Percentiles rank a stretch among this genome's conserved stretches.
Evolutionary conservation across 495 filamentous ascomycete species (phyloP).

Genomic region (Friedmanniomyces simplex): DNA sequence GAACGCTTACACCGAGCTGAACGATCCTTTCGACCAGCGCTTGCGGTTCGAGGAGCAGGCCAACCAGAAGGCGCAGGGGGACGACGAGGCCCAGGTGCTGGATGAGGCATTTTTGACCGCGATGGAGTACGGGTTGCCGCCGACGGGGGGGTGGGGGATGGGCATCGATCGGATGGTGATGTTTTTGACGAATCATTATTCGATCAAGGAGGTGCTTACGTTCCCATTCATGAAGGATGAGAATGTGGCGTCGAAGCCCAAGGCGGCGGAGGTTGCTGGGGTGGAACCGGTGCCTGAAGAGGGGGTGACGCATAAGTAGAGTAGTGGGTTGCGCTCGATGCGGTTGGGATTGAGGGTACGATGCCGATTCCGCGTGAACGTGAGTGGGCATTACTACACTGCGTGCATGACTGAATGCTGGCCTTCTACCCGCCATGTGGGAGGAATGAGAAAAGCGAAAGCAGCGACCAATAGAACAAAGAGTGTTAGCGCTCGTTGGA

Average conservation of each 20-base stretch:
- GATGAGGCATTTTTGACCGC: conserved; percentile 87
- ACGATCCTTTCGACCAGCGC: conserved; percentile 91
- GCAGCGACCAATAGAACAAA: too few relatives aligned
- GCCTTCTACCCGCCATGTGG: too few relatives aligned
- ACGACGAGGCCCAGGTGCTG: conserved; percentile 91
- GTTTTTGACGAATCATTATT: conserved; percentile 94
- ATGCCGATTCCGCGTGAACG: too few relatives aligned
- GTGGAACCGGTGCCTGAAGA: conserved; percentile 55
- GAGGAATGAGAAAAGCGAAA: too few relatives aligned
- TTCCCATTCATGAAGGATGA: conserved; percentile 85
- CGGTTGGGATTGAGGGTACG: too few relatives aligned
- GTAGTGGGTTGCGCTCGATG: not conserved
- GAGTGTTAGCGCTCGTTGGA: too few relatives aligned
- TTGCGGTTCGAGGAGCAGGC: conserved; percentile 95
- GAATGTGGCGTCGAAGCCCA: conserved; percentile 38
- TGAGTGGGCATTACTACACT: too few relatives aligned
- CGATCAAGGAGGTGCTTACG: conserved; percentile 88
- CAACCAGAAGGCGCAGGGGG: conserved; percentile 87
- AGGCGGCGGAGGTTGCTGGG: conserved; percentile 54
- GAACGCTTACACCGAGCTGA: conserved; percentile 97
- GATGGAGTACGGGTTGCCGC: conserved; percentile 80
- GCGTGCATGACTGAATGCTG: too few relatives aligned
- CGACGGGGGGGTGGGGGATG: conserved; percentile 94
- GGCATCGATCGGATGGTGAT: conserved; percentile 94
- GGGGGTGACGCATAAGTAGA: conserved; percentile 41